Base-by-base conservation (phyloP, 768 basidiomycete species). In the Tricholoma sp. region DNA sequence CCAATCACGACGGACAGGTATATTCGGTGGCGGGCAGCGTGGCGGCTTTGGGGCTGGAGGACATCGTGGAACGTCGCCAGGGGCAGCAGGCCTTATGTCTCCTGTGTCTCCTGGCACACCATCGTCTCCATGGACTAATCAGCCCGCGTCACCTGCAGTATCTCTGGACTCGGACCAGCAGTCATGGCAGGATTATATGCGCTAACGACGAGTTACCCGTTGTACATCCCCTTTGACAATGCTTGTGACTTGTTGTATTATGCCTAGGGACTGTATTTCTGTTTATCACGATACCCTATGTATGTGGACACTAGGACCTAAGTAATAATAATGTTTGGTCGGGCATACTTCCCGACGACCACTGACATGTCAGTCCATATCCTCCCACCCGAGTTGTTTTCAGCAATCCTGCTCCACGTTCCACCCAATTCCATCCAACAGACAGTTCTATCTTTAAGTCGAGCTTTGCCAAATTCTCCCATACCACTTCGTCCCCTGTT, bases 371-470 rank as follows among this genome's bases (percentile, higher is more conserved):
- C 66, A 32, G 58, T 74, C 15, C 67, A 65, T 12, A 51, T 45
- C 4, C 69, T 92, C 18, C 89, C 91, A 8, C 66, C 81, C 3
- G 90, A 93, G 68, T 74, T 93, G 7, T 85, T 87, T 66, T 73
- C 77, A 15, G 69, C 72, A 13, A 83, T 91, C 61, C 69, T 92
- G 42, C 64, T 68, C 17, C 75, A 80, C 15, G 58, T 91, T 15
- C 75, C 81, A 2, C 63, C 72, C 0, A 56, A 72, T 8, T 69
- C 76, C 34, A 72, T 78, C 12, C 84, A 86, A 56, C 70, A 71
- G 8, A 80, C 84, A 0, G 71, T 84, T 9, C 68, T 88, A 24
- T 72, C 88, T 1, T 75, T 95, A 48, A 76, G 75, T 7, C 75
- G 82, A 33, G 86, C 86, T 1, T 74, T 91, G 49, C 89, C 91